Percentiles rank a stretch among this genome's conserved stretches.
These are phyloP conservation scores for Cytospora paraplurivora DNA, from an alignment of 2,329 filamentous ascomycete genomes.

Conservation along the genomic window DNA sequence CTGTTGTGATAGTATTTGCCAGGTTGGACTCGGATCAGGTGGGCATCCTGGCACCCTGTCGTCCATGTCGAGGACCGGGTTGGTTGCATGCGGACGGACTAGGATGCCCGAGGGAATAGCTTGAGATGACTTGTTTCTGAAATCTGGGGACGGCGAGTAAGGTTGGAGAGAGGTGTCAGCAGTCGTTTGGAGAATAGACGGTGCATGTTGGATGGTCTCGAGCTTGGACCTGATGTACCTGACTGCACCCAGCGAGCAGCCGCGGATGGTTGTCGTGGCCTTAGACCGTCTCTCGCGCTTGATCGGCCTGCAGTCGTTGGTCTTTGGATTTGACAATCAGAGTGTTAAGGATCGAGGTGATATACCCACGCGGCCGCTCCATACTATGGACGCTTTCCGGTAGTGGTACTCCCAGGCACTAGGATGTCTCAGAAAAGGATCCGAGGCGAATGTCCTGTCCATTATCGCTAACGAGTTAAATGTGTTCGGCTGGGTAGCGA, in stretches of 20 bases:
- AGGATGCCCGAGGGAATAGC: neutral
- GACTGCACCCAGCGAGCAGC: neutral
- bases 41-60: neutral
- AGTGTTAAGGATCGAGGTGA: no score
- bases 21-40: neutral
- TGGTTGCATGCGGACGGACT: neutral
- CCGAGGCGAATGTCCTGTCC: neutral
- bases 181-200: slow-evolving; percentile 3
- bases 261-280: neutral
- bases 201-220: neutral
- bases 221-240: neutral
- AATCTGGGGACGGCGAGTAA: slow-evolving; percentile 9
- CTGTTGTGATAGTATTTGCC: neutral
- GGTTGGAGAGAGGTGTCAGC: slow-evolving; percentile 10
- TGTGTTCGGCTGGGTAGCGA: neutral
- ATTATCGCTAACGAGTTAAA: neutral
- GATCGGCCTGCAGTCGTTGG: neutral
- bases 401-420: neutral
- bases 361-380: no score
- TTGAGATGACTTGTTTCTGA: neutral
- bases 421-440: slow-evolving; percentile 22
- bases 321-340: neutral
- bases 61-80: slow-evolving; percentile 15
- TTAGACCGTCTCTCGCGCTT: neutral
- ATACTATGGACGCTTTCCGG: neutral